These are phyloP conservation scores for Colletotrichum eleusines DNA, from an alignment of 2,329 filamentous ascomycete species.

Conservation along the genomic window DNA sequence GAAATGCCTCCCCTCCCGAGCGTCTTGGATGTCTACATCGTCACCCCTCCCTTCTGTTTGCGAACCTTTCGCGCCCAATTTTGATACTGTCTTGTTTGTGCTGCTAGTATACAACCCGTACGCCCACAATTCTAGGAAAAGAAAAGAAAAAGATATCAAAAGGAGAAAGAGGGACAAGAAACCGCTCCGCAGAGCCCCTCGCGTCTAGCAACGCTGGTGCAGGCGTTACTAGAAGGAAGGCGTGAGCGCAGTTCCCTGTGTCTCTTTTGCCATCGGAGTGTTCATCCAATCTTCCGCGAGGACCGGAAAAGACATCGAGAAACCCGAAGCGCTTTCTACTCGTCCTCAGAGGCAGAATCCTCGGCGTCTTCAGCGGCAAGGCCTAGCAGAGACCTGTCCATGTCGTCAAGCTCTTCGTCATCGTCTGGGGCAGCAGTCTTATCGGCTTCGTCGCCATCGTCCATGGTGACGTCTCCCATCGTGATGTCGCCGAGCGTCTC, in stretches of 20 bases:
- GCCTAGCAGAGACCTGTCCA: slow-evolving; percentile 41
- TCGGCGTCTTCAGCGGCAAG: slow-evolving; percentile 35
- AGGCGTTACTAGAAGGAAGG: background rate
- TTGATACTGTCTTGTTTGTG: slow-evolving; percentile 17
- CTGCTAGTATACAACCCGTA: slow-evolving; percentile 36
- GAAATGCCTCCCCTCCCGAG: background rate
- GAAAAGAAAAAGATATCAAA: background rate
- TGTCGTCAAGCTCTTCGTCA: slow-evolving; percentile 56
- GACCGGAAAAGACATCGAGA: background rate
- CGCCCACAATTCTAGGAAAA: slow-evolving; percentile 31
- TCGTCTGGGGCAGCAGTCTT: slow-evolving; percentile 46
- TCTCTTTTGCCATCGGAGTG: too few species aligned
- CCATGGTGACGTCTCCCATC: slow-evolving; percentile 56
- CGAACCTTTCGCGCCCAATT: slow-evolving; percentile 14
- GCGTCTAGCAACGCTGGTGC: background rate
- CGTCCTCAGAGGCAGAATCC: slow-evolving; percentile 30
- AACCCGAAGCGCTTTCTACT: slow-evolving; percentile 1
- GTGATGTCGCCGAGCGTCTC: slow-evolving; percentile 52
- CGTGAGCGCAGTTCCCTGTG: background rate
- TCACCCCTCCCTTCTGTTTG: background rate
- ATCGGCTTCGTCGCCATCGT: slow-evolving; percentile 61
- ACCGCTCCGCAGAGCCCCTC: background rate
- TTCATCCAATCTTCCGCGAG: background rate
- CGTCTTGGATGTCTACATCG: slow-evolving; percentile 7
- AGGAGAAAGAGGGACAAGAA: background rate